Evolutionary conservation across 768 basidiomycete genomes (phyloP), one percentile per base, ranked within the genome.

Genomic region (Plicaturopsis crispa): DNA sequence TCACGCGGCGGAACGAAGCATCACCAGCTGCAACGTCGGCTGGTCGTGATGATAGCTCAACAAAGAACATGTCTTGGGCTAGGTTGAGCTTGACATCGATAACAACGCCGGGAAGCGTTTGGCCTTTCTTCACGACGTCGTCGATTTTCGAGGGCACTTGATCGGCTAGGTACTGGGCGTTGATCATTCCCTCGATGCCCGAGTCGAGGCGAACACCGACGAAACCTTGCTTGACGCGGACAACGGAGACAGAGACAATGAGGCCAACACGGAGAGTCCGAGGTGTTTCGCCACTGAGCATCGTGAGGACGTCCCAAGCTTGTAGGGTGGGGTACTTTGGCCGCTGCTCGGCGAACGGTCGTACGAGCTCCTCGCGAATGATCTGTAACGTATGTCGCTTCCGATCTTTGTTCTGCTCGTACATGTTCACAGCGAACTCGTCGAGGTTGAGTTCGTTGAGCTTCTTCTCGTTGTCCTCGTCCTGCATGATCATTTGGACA

Each of bases 391-490:
- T 89, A 48, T 91, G 79, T 6, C 93, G 84, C 60, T 96, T 98
- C 55, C 80, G 76, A 44, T 90, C 82, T 47, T 81, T 65, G 58
- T 87, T 82, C 30, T 83, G 79, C 54, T 87, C 79, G 51, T 78
- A 84, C 48, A 98, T 77, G 57, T 86, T 93, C 60, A 84, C 78
- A 10, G 94, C 96, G 53, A 97, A 98, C 54, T 97, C 93, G 53
- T 97, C 93, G 47, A 98, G 68, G 50, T 89, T 96, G 39, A 98
- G 78, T 48, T 93, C 90, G 39, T 81, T 73, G 12, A 99, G 67
- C 61, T 92, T 94, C 50, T 70, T 74, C 40, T 75, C 82, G 47
- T 77, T 80, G 44, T 90, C 81, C 19, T 61, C 66, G 55, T 94
- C 89, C 30, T 77, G 70, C 81, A 96, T 89, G 55, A 99, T 82